Evolutionary conservation across 345 rosid genomes (phyloP), one percentile per base, ranked within the genome.

Genomic region (Eucalyptus brandiana): DNA sequence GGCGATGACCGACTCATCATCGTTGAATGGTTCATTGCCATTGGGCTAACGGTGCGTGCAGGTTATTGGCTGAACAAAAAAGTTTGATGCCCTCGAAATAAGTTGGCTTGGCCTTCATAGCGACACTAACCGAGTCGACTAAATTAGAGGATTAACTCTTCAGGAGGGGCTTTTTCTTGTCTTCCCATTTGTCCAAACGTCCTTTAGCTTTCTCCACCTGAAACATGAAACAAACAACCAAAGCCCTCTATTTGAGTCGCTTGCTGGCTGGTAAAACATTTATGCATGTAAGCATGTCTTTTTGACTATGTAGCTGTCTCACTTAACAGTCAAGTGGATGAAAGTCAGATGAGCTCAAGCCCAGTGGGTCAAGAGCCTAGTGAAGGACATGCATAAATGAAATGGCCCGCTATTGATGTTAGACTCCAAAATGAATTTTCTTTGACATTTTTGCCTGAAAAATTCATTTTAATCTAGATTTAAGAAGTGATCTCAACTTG

Each of bases 121-220:
- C 40, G 37, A 49, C 24, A 17, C 87, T 28, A 28, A 16, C 67
- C n/a, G 56, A 53, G 44, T 32, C 65, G 5, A 49, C 28, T 6
- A 21, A 53, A 40, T 24, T 2, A 12, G 42, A 21, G 83, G 83
- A 76, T 21, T 76, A 76, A 30, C 47, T 40, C 83, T 76, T 11
- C 7, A 40, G 47, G 83, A 76, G 28, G 83, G 83, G 30, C 83
- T 92, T 92, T 49, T 92, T 93, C 44, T 92, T 94, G 49, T 93
- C 95, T 13, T 95, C 97, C 99, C 99, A 96, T 91, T 86, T 93
- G 69, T 93, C 95, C 91, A 96, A 91, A 10, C 97, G 93, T 49
- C 80, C 90, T 65, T 88, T 93, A 4, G 97, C 93, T 65, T 89
- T 96, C 92, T 94, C 97, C 62, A 95, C 98, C 98, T 97, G 91